phyloP scores from a whole-genome alignment of 495 filamentous ascomycete genomes.

The Penicillium taxi region DNA sequence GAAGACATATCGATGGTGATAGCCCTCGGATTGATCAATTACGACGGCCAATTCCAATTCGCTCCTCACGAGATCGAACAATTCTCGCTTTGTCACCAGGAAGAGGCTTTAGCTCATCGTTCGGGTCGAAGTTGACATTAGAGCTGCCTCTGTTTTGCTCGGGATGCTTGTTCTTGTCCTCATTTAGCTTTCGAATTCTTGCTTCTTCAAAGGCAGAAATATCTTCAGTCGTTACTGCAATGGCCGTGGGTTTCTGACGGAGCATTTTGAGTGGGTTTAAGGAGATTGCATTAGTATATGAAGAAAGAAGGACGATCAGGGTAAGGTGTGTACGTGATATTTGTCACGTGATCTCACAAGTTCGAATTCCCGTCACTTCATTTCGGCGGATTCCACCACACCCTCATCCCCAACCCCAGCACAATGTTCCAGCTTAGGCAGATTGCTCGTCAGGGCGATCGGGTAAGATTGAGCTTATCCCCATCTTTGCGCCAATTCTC shows the following conservation, averaged over 20 bases:
- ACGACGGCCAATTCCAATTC: slow-evolving; percentile 36
- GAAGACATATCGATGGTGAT: too few species aligned
- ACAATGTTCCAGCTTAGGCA: slow-evolving; percentile 30
- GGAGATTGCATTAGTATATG: not conserved
- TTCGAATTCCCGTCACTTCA: not conserved
- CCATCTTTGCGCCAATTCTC: slow-evolving; percentile 27
- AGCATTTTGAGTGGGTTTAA: slow-evolving; percentile 49
- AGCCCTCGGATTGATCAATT: too few species aligned
- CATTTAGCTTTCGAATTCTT: slow-evolving; percentile 25
- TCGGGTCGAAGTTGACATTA: slow-evolving; percentile 42
- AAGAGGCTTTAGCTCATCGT: slow-evolving; percentile 50
- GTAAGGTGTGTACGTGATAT: not conserved
- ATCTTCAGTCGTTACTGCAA: slow-evolving; percentile 72
- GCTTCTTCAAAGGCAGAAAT: slow-evolving; percentile 66
- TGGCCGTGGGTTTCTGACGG: slow-evolving; percentile 69
- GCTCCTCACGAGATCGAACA: slow-evolving; percentile 42
- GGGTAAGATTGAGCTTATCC: slow-evolving; percentile 7
- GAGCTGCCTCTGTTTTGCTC: slow-evolving; percentile 14
- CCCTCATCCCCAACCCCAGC: slow-evolving; percentile 3
- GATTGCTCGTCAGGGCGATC: slow-evolving; percentile 12
- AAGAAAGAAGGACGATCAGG: not conserved
- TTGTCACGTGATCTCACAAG: slow-evolving; percentile 1
- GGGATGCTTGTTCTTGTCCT: slow-evolving; percentile 21
- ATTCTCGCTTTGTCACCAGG: slow-evolving; percentile 46
- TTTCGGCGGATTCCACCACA: slow-evolving; percentile 5